Base-by-base conservation (phyloP, 352 stramenopile species). In the Pythium graminicola region DNA sequence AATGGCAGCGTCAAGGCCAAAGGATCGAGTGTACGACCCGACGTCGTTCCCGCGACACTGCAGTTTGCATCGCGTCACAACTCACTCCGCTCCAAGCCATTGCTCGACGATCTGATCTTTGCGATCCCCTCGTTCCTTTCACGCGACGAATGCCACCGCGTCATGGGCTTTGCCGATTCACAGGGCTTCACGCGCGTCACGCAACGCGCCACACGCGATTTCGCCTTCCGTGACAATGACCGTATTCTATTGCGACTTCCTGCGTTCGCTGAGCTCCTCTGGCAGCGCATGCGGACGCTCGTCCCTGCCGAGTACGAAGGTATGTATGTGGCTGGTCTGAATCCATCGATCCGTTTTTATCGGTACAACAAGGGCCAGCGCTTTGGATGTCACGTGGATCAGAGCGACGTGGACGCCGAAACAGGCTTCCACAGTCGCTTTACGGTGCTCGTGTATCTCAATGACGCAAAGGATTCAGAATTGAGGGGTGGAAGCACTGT, bases 301-400 rank as follows among this genome's bases (percentile, higher is more conserved):
- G 75, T 87, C 40, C 70, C 74, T 2, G 60, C 44, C 2, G 51
- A 75, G 46, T 90, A 76, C 55, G 76, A 88, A 42, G 67, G 74
- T 44, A 81, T 86, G 70, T 64, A 69, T 35, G 78, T 78, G 13
- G 69, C 69, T 26, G 81, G 78, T 23, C 64, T 88, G 26, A 92
- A 92, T 52, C 69, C 78, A 14, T 68, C 74, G 14, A 79, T 89
- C 48, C 73, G 79, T 13, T 87, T 92, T 64, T 92, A 92, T 33
- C 72, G 78, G 14, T 92, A 92, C 62, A 60, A 61, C 38, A 57
- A 54, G 5, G 78, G 78, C 13, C 81, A 92, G 67, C 62, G 72
- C 6, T 92, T 92, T 57, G 81, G 78, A 29, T 89, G 78, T 42
- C 78, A 89, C 49, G 78, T 92, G n/a, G 81, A 92, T 59, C 76